Conservation (phyloP, 2,329 filamentous ascomycete genomes). For the Nigrospora osmanthi region DNA sequence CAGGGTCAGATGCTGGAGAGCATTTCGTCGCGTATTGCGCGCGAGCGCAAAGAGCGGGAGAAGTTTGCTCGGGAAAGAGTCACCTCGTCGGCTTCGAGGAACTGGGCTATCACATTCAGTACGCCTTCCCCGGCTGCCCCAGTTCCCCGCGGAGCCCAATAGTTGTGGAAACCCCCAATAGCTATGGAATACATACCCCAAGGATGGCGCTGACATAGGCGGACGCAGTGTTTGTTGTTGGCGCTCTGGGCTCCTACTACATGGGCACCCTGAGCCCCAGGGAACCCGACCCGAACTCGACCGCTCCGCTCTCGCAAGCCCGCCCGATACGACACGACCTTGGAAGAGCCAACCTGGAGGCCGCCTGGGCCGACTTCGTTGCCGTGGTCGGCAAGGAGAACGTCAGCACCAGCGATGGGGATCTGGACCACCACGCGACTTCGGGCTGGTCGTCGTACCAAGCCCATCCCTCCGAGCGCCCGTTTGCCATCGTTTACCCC, state of each 20-base stretch:
- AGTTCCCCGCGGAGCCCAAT: background rate
- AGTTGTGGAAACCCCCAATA: no score
- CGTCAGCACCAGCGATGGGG: conserved; percentile 50
- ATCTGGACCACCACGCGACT: conserved; percentile 48
- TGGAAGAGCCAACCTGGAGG: conserved; percentile 56
- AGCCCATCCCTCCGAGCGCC: conserved; percentile 36
- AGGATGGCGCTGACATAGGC: no score
- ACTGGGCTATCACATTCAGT: conserved; percentile 49
- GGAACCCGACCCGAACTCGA: conserved; percentile 45
- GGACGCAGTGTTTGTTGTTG: conserved; percentile 40
- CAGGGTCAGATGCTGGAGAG: conserved; percentile 54
- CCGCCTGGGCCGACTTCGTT: conserved; percentile 62
- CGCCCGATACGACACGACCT: conserved; percentile 48
- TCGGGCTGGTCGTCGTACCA: conserved; percentile 58
- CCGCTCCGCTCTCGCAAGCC: conserved; percentile 46
- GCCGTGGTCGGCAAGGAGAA: conserved; percentile 56
- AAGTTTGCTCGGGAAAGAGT: conserved; percentile 35
- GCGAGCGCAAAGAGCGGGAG: conserved; percentile 46
- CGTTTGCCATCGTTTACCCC: conserved; percentile 66
- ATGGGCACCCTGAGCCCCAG: conserved; percentile 48
- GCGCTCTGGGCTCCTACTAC: conserved; percentile 47
- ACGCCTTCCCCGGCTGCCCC: conserved; percentile 12
- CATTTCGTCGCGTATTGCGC: conserved; percentile 43
- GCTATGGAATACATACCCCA: no score
- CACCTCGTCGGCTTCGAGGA: conserved; percentile 29